Percentiles rank a stretch among this genome's conserved stretches.
phyloP scores from a whole-genome alignment of 768 basidiomycete genomes.

The Pholiota molesta region DNA sequence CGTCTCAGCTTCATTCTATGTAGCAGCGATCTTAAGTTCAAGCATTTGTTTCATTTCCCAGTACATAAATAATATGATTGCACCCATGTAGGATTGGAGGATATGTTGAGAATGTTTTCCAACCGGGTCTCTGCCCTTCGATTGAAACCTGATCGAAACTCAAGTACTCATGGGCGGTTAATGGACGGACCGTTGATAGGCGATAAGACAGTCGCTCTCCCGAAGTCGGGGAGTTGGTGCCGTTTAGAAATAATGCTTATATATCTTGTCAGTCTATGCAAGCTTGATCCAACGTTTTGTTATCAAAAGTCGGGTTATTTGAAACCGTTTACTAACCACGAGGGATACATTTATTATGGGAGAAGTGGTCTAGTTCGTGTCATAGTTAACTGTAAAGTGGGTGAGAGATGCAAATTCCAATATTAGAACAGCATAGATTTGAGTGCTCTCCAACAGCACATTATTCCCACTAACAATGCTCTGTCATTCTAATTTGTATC shows the following conservation, averaged over 20 bases:
- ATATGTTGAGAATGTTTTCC: slow-evolving; percentile 2
- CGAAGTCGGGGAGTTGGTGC: background rate
- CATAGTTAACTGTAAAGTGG: background rate
- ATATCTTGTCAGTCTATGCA: background rate
- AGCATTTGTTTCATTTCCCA: background rate
- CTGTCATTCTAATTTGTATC: background rate
- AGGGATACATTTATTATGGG: background rate
- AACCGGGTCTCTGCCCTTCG: background rate
- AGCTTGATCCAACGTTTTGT: background rate
- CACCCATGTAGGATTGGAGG: background rate
- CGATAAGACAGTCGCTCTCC: slow-evolving; percentile 1
- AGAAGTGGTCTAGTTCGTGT: background rate
- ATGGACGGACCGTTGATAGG: slow-evolving; percentile 9
- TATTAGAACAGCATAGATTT: background rate
- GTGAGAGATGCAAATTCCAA: background rate
- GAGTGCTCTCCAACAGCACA: background rate
- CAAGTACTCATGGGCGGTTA: slow-evolving; percentile 1
- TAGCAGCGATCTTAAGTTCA: background rate
- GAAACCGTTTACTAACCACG: background rate
- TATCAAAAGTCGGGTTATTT: background rate
- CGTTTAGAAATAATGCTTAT: slow-evolving; percentile 1
- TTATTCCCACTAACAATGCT: background rate
- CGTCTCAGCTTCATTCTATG: background rate
- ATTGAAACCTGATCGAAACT: background rate
- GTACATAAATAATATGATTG: background rate